These are phyloP conservation scores for Xenoacremonium recifei DNA, from an alignment of 2,329 filamentous ascomycete genomes.

Conservation along the genomic window DNA sequence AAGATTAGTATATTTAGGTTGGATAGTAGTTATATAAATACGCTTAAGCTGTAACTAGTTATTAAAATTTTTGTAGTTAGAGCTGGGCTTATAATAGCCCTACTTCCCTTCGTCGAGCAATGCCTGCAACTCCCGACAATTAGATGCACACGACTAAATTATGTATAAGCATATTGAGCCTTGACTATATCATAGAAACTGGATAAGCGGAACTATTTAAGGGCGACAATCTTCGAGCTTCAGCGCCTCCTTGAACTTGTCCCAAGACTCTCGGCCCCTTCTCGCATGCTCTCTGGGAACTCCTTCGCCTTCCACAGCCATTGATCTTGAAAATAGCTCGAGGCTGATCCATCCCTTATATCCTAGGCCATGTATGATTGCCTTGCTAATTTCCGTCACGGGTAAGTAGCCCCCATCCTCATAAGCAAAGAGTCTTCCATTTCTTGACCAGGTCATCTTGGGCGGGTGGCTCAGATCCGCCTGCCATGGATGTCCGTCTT, in stretches of 20 bases:
- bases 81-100: too few species aligned
- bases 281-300: conserved; percentile 57
- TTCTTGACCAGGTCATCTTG: conserved; percentile 76
- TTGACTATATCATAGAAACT: too few species aligned
- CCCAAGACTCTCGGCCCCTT: conserved; percentile 51
- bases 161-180: too few species aligned
- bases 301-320: conserved; percentile 56
- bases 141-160: too few species aligned
- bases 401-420: conserved; percentile 70
- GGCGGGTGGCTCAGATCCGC: conserved; percentile 33
- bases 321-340: conserved; percentile 59
- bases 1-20: too few species aligned
- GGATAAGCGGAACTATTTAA: too few species aligned
- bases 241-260: conserved; percentile 40
- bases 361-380: conserved; percentile 62
- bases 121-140: too few species aligned
- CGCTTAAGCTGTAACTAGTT: too few species aligned
- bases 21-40: too few species aligned
- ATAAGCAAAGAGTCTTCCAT: conserved; percentile 59
- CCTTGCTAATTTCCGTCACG: conserved; percentile 56
- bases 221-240: too few species aligned
- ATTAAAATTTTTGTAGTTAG: too few species aligned
- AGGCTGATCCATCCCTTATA: conserved; percentile 70
- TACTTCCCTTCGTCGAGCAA: too few species aligned
- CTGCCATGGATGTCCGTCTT: conserved; percentile 39